Evolutionary conservation across 768 basidiomycete genomes (phyloP), one percentile per base, ranked within the genome.

Genomic region (Boletus speciosus): DNA sequence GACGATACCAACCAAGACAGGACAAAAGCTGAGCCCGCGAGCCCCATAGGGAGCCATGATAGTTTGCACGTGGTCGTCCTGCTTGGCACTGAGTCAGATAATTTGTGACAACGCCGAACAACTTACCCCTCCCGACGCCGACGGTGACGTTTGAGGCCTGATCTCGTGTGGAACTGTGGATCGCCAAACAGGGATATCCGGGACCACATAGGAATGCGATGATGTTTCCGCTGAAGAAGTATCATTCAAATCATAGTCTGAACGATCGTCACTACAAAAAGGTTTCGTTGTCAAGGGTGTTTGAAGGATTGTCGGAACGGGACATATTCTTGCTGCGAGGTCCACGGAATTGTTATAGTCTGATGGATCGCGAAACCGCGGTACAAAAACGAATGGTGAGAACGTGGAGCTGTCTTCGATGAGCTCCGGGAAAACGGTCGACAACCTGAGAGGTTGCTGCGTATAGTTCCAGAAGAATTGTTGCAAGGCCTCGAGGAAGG

Each of bases 21-120:
- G 62, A 45, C 62, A 65, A 40, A 64, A 65, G 49, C 63, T 64
- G 27, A 62, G 43, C 52, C 60, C 54, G 25, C 49, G 60, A 8
- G 54, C 23, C 7, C 38, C 41, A 7, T 62, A 51, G 8, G 42
- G 21, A n/a, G 19, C 36, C 37, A 63, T 19, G 11, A 38, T 46
- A 2, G 27, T 54, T 44, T 40, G 35, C n/a, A 27, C 29, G 21
- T 38, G 3, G 1, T 49, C 32, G 11, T 49, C 52, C 62, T 64
- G 21, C 7, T 31, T 9, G 6, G 5, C 3, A 25, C 14, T 5
- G 21, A 36, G 55, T 65, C 25, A 55, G 46, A 52, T 15, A 42
- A 8, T 2, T 12, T 23, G 19, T 15, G 25, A 15, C 31, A 25
- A 7, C 23, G 11, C 29, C 35, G 31, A 14, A 36, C 25, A 27